Conservation (phyloP, 2,329 filamentous ascomycete species). For the Epicoccum sorghinum region DNA sequence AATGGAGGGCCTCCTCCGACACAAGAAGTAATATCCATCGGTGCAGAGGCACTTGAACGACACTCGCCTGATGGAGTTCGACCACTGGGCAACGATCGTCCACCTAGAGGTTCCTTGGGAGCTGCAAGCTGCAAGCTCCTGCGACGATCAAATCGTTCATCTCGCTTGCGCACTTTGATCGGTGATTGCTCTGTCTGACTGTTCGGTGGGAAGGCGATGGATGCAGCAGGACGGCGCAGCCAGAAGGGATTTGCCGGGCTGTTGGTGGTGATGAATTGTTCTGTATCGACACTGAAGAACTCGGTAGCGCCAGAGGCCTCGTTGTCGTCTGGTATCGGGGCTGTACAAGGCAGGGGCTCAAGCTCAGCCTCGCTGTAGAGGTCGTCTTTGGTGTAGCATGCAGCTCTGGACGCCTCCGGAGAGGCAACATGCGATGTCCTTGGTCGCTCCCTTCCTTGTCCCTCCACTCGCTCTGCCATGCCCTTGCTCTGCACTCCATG, state of each 20-base stretch:
- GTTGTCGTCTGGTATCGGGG: conserved; percentile 19
- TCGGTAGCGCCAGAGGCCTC: conserved; percentile 18
- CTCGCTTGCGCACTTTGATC: conserved; percentile 19
- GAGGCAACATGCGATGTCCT: conserved; percentile 16
- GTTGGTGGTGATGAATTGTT: conserved; percentile 18
- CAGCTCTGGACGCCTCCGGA: conserved; percentile 29
- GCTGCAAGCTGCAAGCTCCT: conserved; percentile 22
- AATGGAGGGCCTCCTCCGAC: background rate
- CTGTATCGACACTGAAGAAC: conserved; percentile 26
- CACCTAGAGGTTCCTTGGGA: conserved; percentile 20
- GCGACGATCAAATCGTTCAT: conserved; percentile 6
- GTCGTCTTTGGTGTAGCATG: conserved; percentile 5
- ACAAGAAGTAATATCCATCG: conserved; percentile 33
- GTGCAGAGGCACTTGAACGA: conserved; percentile 31
- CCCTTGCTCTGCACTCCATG: background rate
- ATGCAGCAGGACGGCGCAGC: conserved; percentile 29
- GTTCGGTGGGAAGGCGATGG: conserved; percentile 6
- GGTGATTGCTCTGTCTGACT: conserved; percentile 28
- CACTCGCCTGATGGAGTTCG: conserved; percentile 11
- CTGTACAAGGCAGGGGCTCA: conserved; percentile 25
- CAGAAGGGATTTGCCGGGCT: conserved; percentile 27
- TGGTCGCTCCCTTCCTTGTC: conserved; percentile 1
- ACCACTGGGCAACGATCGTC: conserved; percentile 3
- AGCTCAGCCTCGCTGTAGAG: conserved; percentile 17
- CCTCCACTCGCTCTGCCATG: background rate